Conservation (phyloP, 805 yeast species). For the Wickerhamiella shivajii region DNA sequence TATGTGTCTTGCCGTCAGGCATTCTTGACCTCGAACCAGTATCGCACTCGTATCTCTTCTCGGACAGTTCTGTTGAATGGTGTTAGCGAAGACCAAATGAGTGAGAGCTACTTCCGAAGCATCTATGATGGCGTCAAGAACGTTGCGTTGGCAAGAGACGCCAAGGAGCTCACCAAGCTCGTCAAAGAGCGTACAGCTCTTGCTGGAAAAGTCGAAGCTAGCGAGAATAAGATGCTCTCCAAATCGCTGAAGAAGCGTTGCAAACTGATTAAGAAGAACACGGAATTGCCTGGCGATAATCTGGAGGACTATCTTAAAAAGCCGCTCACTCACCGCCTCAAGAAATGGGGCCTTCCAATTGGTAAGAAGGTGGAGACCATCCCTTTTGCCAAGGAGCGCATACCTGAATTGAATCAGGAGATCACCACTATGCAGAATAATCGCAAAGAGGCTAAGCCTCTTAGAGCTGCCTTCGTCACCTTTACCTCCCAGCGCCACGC, state of each 20-base stretch:
- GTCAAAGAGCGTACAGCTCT: slow-evolving; percentile 46
- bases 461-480: slow-evolving; percentile 71
- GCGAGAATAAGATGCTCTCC: slow-evolving; percentile 42
- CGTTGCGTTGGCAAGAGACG: slow-evolving; percentile 66
- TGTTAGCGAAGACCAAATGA: slow-evolving; percentile 60
- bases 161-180: slow-evolving; percentile 36
- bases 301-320: slow-evolving; percentile 46
- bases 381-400: slow-evolving; percentile 49
- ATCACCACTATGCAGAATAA: slow-evolving; percentile 44
- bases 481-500: slow-evolving; percentile 77
- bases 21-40: slow-evolving; percentile 64
- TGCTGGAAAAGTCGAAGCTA: slow-evolving; percentile 50
- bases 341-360: slow-evolving; percentile 30
- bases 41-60: slow-evolving; percentile 57
- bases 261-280: slow-evolving; percentile 55
- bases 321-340: slow-evolving; percentile 70
- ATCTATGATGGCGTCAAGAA: slow-evolving; percentile 70
- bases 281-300: slow-evolving; percentile 17
- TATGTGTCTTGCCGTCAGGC: slow-evolving; percentile 66
- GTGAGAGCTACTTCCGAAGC: slow-evolving; percentile 57
- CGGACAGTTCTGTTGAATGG: slow-evolving; percentile 75
- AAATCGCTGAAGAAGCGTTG: slow-evolving; percentile 48
- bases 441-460: slow-evolving; percentile 43
- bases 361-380: slow-evolving; percentile 81
- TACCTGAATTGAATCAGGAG: slow-evolving; percentile 55